Conservation (phyloP, 2,329 filamentous ascomycete genomes). For the Colletotrichum spinosum region DNA sequence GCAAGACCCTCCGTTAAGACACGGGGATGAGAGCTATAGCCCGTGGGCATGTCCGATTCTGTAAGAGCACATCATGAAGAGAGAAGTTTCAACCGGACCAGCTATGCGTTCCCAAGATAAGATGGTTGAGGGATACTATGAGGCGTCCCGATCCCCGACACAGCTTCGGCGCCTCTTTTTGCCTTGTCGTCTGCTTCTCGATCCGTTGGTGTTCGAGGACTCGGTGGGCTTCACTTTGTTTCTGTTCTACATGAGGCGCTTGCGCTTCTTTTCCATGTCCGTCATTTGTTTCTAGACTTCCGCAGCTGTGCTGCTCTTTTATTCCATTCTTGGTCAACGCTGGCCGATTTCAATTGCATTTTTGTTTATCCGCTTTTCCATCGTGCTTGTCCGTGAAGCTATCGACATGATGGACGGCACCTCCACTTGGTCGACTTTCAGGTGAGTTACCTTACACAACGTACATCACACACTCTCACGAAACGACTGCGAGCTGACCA, state of each 20-base stretch:
- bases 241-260: slow-evolving; percentile 20
- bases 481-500: not conserved
- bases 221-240: slow-evolving; percentile 9
- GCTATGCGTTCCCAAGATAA: too few species aligned
- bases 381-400: not conserved
- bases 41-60: too few species aligned
- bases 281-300: slow-evolving; percentile 1
- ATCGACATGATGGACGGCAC: slow-evolving; percentile 23
- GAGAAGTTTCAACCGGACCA: too few species aligned
- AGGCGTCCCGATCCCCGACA: not conserved
- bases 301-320: slow-evolving; percentile 31
- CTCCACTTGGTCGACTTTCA: slow-evolving; percentile 22
- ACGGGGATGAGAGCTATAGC: not conserved
- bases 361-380: not conserved
- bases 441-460: not conserved
- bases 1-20: not conserved
- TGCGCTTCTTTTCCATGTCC: slow-evolving; percentile 9
- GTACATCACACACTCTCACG: too few species aligned
- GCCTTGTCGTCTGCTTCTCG: not conserved
- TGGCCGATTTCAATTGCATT: slow-evolving; percentile 13
- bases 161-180: not conserved
- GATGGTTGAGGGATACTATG: slow-evolving; percentile 14
- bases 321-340: slow-evolving; percentile 7
- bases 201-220: slow-evolving; percentile 7
- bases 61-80: too few species aligned